Percentiles rank a stretch among this genome's conserved stretches.
phyloP scores from a whole-genome alignment of 2,329 filamentous ascomycete species.

The Sporothrix humicola region DNA sequence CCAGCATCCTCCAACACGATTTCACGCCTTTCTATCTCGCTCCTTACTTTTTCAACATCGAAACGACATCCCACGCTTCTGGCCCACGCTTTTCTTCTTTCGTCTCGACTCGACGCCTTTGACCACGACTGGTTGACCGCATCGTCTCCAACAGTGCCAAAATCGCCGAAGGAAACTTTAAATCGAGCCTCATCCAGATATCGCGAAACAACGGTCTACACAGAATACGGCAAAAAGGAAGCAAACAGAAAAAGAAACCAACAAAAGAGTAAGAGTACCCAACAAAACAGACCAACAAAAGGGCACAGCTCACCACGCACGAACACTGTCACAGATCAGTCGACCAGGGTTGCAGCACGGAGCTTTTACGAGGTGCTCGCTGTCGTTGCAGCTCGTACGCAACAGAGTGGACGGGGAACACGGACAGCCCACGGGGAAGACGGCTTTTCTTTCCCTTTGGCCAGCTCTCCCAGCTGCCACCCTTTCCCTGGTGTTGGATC shows the following conservation, averaged over 20 bases:
- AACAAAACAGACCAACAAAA: not conserved
- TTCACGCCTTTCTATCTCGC: not conserved
- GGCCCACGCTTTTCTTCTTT: constrained; percentile 2
- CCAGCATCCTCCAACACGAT: not conserved
- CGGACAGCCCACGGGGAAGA: constrained; percentile 25
- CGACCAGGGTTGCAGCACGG: constrained; percentile 20
- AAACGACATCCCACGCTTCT: not conserved
- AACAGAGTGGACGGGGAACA: constrained; percentile 20
- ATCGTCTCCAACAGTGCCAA: not conserved
- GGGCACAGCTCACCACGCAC: not conserved
- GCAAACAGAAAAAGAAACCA: constrained; percentile 8
- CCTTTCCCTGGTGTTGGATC: not conserved
- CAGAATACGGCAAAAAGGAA: not conserved
- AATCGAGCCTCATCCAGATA: not conserved
- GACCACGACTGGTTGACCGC: not conserved
- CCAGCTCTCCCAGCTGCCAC: not conserved
- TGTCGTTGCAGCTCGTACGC: not conserved
- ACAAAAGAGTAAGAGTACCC: not conserved
- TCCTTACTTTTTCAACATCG: constrained; percentile 12
- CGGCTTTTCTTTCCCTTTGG: constrained; percentile 29
- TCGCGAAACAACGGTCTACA: not conserved
- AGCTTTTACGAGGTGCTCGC: not conserved
- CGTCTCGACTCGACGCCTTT: not conserved
- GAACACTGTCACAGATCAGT: not conserved
- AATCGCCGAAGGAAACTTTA: not conserved